phyloP scores from a whole-genome alignment of 257 asterid genomes.

The Fraxinus excelsior region DNA sequence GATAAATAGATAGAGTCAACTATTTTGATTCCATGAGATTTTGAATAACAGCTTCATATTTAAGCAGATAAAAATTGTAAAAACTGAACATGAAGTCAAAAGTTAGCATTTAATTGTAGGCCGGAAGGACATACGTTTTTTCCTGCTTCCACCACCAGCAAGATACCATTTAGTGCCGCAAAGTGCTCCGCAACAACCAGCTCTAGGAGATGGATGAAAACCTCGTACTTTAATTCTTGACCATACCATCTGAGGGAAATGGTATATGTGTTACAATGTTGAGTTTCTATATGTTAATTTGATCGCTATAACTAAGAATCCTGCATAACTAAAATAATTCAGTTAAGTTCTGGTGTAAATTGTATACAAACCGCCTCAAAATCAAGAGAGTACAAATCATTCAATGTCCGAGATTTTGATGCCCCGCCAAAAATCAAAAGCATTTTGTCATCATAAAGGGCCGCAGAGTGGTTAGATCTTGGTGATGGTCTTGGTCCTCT shows the following conservation, averaged over 20 bases:
- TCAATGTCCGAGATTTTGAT: conserved; percentile 84
- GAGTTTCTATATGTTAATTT: not conserved
- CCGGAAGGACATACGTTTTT: conserved; percentile 58
- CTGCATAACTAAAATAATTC: not conserved
- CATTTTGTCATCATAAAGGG: conserved; percentile 88
- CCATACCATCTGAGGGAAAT: conserved; percentile 87
- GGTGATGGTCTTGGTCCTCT: conserved; percentile 95
- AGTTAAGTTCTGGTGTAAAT: conserved; percentile 13
- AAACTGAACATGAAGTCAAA: not conserved
- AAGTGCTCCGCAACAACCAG: conserved; percentile 96
- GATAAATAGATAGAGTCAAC: not conserved
- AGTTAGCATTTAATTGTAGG: conserved; percentile 17
- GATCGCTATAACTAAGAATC: conserved; percentile 18
- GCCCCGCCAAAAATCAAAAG: conserved; percentile 88
- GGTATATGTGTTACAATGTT: conserved; percentile 18
- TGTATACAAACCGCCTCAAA: conserved; percentile 80
- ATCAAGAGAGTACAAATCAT: conserved; percentile 89
- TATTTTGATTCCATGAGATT: not conserved
- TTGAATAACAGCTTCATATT: conserved; percentile 15
- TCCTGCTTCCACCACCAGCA: conserved; percentile 96
- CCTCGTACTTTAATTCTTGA: conserved; percentile 82
- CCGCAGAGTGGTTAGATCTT: conserved; percentile 84
- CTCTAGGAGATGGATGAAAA: conserved; percentile 95
- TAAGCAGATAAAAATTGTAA: conserved; percentile 7
- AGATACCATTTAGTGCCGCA: conserved; percentile 95